Percentiles rank a stretch among this genome's conserved stretches.
Evolutionary conservation across 208 protist species (phyloP).

Genomic region (Trypanosoma melophagium): DNA sequence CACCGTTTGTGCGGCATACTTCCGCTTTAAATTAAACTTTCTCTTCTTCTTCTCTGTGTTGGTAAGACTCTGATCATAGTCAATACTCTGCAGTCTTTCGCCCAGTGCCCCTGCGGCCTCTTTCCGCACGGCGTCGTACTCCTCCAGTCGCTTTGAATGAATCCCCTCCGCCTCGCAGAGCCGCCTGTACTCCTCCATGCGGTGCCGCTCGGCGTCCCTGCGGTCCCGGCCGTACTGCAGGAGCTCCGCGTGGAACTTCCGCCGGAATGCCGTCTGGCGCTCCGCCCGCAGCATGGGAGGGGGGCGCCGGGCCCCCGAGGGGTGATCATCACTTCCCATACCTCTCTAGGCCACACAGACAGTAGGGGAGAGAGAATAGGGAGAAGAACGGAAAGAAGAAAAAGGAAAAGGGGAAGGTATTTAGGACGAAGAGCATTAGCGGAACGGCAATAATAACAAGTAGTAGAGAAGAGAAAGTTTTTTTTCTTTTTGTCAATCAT

Average conservation of each 20-base stretch:
- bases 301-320: constrained; percentile 33
- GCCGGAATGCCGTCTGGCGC: constrained; percentile 66
- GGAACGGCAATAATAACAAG: too few relatives aligned
- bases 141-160: constrained; percentile 72
- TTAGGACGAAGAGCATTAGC: too few relatives aligned
- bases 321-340: background rate
- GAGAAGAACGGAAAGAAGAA: background rate
- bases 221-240: constrained; percentile 61
- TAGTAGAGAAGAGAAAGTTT: too few relatives aligned
- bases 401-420: constrained; percentile 1
- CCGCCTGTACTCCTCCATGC: constrained; percentile 89
- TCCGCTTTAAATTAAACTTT: constrained; percentile 88
- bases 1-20: constrained; percentile 76
- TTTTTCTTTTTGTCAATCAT: too few relatives aligned
- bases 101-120: constrained; percentile 39
- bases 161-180: constrained; percentile 84
- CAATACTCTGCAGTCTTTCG: constrained; percentile 60
- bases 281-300: constrained; percentile 72
- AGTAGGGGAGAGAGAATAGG: too few relatives aligned
- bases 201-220: constrained; percentile 74
- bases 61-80: constrained; percentile 85
- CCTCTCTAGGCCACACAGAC: too few relatives aligned
- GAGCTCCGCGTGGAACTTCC: constrained; percentile 58
- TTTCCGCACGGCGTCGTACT: constrained; percentile 68
- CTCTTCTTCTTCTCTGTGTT: constrained; percentile 85